Evolutionary conservation across 768 basidiomycete genomes (phyloP).

Genomic region (Podaxis sp.): DNA sequence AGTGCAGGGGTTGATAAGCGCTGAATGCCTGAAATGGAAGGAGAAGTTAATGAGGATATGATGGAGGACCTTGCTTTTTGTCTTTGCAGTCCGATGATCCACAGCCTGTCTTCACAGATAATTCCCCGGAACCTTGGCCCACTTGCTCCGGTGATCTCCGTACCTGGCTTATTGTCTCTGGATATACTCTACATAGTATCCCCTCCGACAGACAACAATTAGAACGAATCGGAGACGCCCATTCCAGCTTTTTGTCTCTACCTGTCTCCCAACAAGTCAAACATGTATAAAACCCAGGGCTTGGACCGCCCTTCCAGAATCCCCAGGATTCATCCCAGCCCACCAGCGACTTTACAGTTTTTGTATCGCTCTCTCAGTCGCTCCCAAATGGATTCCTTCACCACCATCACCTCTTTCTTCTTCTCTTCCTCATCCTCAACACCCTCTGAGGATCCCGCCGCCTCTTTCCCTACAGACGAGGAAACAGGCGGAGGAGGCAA

Average conservation of each 20-base stretch:
- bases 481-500: conserved; percentile 15
- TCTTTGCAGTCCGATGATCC: neutral
- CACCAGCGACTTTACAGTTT: neutral
- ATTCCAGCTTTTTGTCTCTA: conserved; percentile 1
- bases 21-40: conserved; percentile 1
- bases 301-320: neutral
- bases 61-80: conserved; percentile 2
- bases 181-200: neutral
- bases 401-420: conserved; percentile 13
- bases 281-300: neutral
- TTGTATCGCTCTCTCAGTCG: neutral
- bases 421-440: conserved; percentile 11
- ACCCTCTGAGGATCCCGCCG: conserved; percentile 13
- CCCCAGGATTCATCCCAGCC: neutral
- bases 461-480: conserved; percentile 16
- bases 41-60: neutral
- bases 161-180: conserved; percentile 8
- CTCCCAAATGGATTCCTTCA: conserved; percentile 21
- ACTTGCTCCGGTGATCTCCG: neutral
- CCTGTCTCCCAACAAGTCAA: neutral
- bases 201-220: neutral
- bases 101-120: neutral
- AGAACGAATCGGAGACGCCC: neutral
- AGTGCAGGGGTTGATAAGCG: too few species aligned
- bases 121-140: neutral